phyloP scores from a whole-genome alignment of 2,329 filamentous ascomycete genomes.

The Colletotrichum falcatum region DNA sequence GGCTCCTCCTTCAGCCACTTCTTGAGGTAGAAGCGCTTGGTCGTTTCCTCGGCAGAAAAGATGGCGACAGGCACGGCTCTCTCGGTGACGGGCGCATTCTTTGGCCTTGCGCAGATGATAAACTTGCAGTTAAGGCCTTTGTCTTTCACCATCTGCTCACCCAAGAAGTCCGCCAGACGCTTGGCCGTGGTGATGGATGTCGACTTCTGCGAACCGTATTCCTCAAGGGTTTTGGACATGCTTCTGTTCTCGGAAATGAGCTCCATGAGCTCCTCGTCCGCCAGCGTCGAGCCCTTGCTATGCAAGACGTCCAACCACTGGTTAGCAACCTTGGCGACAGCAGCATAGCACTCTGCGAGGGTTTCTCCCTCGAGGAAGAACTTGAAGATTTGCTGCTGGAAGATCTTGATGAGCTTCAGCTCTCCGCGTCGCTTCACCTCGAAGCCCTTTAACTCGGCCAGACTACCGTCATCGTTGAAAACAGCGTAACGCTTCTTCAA shows the following conservation, averaged over 20 bases:
- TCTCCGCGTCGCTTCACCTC: conserved; percentile 98
- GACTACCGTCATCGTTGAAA: conserved; percentile 96
- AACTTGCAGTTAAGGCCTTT: conserved; percentile 99
- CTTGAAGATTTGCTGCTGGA: conserved; percentile 99
- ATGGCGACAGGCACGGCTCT: conserved; percentile 95
- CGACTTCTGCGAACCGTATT: conserved; percentile 95
- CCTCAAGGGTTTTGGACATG: conserved; percentile 96
- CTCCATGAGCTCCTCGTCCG: conserved; percentile 97
- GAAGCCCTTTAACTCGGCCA: conserved; percentile 97
- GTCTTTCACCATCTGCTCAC: conserved; percentile 99
- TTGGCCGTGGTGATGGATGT: conserved; percentile 99
- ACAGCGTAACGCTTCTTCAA: conserved; percentile 99
- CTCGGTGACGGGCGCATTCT: conserved; percentile 92
- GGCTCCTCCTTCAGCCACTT: conserved; percentile 98
- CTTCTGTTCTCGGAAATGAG: conserved; percentile 99
- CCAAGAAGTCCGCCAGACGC: conserved; percentile 93
- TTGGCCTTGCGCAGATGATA: conserved; percentile 91
- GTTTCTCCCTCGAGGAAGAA: conserved; percentile 96
- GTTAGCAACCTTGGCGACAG: conserved; percentile 95
- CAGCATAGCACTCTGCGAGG: conserved; percentile 86
- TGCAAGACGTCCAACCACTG: conserved; percentile 96
- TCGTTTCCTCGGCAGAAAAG: conserved; percentile 90
- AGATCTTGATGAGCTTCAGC: conserved; percentile 99
- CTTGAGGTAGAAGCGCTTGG: conserved; percentile 89
- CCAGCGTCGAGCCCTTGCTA: conserved; percentile 86